Conservation (phyloP, 768 basidiomycete genomes). For the Suillus ampliporus region DNA sequence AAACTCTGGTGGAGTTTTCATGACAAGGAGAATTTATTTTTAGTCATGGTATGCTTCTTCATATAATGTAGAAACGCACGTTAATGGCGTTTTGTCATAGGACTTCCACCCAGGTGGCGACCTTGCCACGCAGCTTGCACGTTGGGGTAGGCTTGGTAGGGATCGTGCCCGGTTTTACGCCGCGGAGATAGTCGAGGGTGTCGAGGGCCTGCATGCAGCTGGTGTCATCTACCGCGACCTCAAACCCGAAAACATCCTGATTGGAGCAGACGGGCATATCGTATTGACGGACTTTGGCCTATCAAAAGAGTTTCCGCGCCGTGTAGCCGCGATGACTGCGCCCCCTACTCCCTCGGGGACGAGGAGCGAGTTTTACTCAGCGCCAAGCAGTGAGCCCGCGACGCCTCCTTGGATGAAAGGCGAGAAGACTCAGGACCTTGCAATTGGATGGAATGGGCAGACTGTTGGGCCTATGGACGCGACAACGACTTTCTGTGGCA, state of each 20-base stretch:
- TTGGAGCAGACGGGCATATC: slow-evolving; percentile 93
- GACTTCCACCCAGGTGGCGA: slow-evolving; percentile 98
- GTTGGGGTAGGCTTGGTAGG: slow-evolving; percentile 92
- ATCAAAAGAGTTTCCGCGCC: slow-evolving; percentile 86
- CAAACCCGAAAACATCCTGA: slow-evolving; percentile 96
- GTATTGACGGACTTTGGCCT: slow-evolving; percentile 97
- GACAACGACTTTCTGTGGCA: slow-evolving; percentile 91
- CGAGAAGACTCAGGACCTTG: slow-evolving; percentile 58
- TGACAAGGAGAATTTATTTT: slow-evolving; percentile 95
- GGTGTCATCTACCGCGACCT: slow-evolving; percentile 98
- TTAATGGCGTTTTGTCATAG: slow-evolving; percentile 41
- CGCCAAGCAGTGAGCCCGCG: slow-evolving; percentile 45
- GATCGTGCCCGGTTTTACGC: slow-evolving; percentile 97
- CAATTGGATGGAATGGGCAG: slow-evolving; percentile 63
- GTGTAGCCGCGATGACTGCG: slow-evolving; percentile 48
- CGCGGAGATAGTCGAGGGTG: slow-evolving; percentile 95
- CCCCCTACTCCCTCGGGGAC: slow-evolving; percentile 64
- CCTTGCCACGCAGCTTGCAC: slow-evolving; percentile 94
- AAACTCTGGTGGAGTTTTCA: slow-evolving; percentile 98
- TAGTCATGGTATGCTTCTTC: slow-evolving; percentile 79
- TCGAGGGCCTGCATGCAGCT: slow-evolving; percentile 90
- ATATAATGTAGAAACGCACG: slow-evolving; percentile 11
- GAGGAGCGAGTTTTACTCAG: slow-evolving; percentile 60
- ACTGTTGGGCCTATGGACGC: slow-evolving; percentile 58
- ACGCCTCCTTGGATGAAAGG: slow-evolving; percentile 83